phyloP scores from a whole-genome alignment of 1,284 basidiomycete genomes.

The Schizophyllum amplum region DNA sequence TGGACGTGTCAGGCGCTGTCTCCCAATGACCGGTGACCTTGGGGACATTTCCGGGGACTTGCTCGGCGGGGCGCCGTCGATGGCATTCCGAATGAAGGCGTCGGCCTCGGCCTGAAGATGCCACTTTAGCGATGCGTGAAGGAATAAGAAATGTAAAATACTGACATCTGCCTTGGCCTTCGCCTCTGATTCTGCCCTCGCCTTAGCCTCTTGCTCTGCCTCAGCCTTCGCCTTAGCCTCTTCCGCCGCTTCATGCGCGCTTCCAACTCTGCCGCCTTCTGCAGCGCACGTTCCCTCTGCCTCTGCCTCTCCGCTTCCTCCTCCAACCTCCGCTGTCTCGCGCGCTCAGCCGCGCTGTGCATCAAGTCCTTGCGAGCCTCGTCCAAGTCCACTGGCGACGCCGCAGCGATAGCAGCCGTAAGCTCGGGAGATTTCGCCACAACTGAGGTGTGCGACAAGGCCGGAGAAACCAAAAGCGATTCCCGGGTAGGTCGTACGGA shows the following conservation, averaged over 20 bases:
- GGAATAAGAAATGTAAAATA: background rate
- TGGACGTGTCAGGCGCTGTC: constrained; percentile 12
- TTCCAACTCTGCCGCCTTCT: constrained; percentile 83
- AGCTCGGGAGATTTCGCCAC: constrained; percentile 25
- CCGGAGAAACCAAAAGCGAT: constrained; percentile 32
- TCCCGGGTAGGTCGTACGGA: constrained; percentile 20
- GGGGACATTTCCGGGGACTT: constrained; percentile 12
- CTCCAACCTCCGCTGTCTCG: constrained; percentile 68
- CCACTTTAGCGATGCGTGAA: background rate
- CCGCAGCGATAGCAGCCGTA: constrained; percentile 25
- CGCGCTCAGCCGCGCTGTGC: constrained; percentile 86
- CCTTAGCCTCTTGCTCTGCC: constrained; percentile 4
- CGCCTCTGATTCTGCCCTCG: background rate
- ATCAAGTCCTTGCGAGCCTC: constrained; percentile 76
- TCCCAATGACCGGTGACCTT: constrained; percentile 15
- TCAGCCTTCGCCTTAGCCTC: constrained; percentile 21
- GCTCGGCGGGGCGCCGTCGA: constrained; percentile 15
- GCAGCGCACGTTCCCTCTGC: constrained; percentile 75
- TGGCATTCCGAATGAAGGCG: constrained; percentile 37
- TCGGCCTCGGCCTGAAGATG: constrained; percentile 28
- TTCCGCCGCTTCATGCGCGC: constrained; percentile 53
- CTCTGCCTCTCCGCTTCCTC: constrained; percentile 85
- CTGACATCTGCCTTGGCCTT: background rate
- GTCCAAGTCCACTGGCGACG: constrained; percentile 45
- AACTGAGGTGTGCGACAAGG: constrained; percentile 30